Conservation (phyloP, 495 filamentous ascomycete species). For the Jackrogersella multiformis region DNA sequence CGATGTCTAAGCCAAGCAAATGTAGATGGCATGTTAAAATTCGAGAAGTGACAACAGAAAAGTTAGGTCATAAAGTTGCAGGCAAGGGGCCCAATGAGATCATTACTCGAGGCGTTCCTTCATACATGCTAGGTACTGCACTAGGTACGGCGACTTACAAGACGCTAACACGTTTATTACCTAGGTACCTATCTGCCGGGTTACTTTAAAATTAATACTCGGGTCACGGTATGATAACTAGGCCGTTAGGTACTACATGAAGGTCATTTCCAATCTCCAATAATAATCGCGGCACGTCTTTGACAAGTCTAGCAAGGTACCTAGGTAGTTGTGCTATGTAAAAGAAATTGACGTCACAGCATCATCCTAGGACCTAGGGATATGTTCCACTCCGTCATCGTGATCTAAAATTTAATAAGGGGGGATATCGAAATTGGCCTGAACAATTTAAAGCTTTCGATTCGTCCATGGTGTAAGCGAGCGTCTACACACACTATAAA, state of each 20-base stretch:
- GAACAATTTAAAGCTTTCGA: background rate
- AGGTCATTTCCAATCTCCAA: conserved; percentile 8
- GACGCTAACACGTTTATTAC: conserved; percentile 3
- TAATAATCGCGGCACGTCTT: conserved; percentile 31
- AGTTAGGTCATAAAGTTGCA: conserved; percentile 39
- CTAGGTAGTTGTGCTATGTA: conserved; percentile 21
- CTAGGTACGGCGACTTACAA: conserved; percentile 24
- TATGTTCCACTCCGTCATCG: conserved; percentile 37
- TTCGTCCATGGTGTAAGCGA: conserved; percentile 18
- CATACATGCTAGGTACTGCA: no score
- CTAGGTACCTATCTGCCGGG: background rate
- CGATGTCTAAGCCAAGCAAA: conserved; percentile 23
- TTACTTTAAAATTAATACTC: background rate
- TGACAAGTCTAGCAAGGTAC: conserved; percentile 1
- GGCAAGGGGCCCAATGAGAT: conserved; percentile 37
- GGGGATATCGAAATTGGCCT: background rate
- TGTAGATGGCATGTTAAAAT: conserved; percentile 2
- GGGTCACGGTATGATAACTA: conserved; percentile 33
- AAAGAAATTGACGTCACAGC: conserved; percentile 35
- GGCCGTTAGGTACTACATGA: background rate
- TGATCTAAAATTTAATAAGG: conserved; percentile 25
- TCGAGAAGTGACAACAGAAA: conserved; percentile 16
- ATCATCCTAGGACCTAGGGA: no score
- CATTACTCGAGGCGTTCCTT: conserved; percentile 20
- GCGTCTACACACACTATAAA: conserved; percentile 1